Evolutionary conservation across 805 yeast genomes (phyloP).

Genomic region (Suhomyces pyralidae): DNA sequence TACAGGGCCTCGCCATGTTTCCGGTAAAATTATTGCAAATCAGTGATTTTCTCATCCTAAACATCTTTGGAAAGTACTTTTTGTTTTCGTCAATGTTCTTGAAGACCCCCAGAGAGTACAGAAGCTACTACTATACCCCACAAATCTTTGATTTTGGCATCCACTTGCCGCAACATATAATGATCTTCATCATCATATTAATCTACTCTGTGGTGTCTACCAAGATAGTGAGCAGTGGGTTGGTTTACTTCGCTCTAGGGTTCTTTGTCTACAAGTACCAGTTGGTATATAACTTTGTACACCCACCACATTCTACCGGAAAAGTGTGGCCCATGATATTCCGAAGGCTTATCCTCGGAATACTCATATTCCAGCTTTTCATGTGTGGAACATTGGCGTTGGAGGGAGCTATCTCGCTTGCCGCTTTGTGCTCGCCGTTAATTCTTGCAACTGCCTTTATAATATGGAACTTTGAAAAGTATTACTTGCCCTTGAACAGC

Average conservation of each 20-base stretch:
- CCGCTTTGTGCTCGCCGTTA: conserved; percentile 49
- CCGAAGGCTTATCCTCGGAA: conserved; percentile 52
- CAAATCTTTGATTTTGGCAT: conserved; percentile 60
- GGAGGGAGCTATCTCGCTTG: conserved; percentile 52
- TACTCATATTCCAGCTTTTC: conserved; percentile 55
- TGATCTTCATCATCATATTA: conserved; percentile 56
- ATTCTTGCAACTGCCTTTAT: conserved; percentile 45
- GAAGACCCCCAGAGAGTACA: conserved; percentile 51
- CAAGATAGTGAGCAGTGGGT: conserved; percentile 56
- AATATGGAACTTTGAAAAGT: conserved; percentile 50
- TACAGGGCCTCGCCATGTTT: conserved; percentile 69
- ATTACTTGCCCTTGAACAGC: conserved; percentile 50
- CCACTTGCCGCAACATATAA: conserved; percentile 58
- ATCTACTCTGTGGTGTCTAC: conserved; percentile 62
- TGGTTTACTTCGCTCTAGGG: conserved; percentile 54
- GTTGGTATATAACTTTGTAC: conserved; percentile 57
- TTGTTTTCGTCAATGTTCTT: conserved; percentile 38
- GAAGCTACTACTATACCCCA: conserved; percentile 53
- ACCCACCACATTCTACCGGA: conserved; percentile 65
- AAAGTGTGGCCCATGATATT: conserved; percentile 66
- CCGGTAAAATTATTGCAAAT: conserved; percentile 55
- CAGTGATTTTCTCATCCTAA: conserved; percentile 49
- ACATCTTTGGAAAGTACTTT: conserved; percentile 36
- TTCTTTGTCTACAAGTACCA: conserved; percentile 62
- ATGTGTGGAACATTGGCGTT: conserved; percentile 64